A percentile compares a stretch with the other conserved stretches of the same genome.
These are phyloP conservation scores for Camellia oleifera DNA, from an alignment of 179 eudicot species.

Conservation along the genomic window DNA sequence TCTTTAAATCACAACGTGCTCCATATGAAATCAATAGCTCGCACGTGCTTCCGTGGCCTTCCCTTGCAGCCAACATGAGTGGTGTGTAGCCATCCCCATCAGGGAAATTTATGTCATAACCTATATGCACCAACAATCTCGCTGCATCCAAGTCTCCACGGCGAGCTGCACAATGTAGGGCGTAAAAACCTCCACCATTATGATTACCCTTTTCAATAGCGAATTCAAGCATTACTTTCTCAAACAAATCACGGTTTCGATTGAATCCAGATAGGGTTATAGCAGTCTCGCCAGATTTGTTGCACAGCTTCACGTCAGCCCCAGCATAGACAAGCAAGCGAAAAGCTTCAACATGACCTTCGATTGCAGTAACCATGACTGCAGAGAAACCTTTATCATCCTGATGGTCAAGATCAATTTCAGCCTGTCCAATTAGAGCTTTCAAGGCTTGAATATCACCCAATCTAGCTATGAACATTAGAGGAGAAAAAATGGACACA, in stretches of 20 bases:
- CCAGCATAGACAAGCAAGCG: constrained; percentile 75
- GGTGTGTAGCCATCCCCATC: constrained; percentile 81
- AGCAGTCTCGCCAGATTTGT: constrained; percentile 65
- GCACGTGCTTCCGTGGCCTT: constrained; percentile 60
- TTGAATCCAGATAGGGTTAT: constrained; percentile 45
- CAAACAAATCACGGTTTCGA: constrained; percentile 54
- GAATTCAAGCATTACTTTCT: constrained; percentile 77
- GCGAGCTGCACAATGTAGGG: constrained; percentile 83
- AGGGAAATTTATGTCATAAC: constrained; percentile 60
- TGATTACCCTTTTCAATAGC: constrained; percentile 72
- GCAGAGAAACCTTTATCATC: constrained; percentile 71
- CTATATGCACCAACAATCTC: constrained; percentile 48
- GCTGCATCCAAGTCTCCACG: constrained; percentile 67
- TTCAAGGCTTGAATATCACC: constrained; percentile 63
- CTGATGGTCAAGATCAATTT: constrained; percentile 49
- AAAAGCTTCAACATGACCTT: constrained; percentile 60
- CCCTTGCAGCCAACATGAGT: constrained; percentile 83
- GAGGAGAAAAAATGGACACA: constrained; percentile 49
- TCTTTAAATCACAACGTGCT: constrained; percentile 45
- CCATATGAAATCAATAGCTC: constrained; percentile 56
- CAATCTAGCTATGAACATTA: constrained; percentile 55
- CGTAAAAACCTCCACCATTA: constrained; percentile 57
- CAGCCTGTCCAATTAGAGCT: constrained; percentile 43
- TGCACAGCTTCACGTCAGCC: constrained; percentile 66
- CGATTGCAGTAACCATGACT: constrained; percentile 26